Conservation (phyloP, 1,284 basidiomycete genomes). For the Cryptococcus deneoformans region DNA sequence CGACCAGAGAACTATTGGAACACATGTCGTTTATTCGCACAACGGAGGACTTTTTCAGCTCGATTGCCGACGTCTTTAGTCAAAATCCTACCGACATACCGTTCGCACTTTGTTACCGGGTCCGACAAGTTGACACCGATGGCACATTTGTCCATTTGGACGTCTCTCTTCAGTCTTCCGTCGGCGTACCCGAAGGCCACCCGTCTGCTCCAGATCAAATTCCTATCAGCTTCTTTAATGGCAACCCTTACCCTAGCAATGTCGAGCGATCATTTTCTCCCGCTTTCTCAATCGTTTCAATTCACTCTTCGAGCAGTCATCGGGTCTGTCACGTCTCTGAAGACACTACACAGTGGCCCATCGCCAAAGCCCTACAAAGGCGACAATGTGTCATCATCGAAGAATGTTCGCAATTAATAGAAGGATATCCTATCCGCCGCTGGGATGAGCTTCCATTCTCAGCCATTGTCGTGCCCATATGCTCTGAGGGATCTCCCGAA, state of each 20-base stretch:
- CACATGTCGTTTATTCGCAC: conserved; percentile 23
- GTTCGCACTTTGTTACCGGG: conserved; percentile 37
- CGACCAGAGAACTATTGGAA: conserved; percentile 34
- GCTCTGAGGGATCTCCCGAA: conserved; percentile 33
- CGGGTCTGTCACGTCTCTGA: conserved; percentile 17
- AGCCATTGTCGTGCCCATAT: conserved; percentile 48
- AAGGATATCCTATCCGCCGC: conserved; percentile 37
- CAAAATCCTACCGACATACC: conserved; percentile 37
- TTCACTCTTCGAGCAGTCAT: conserved; percentile 31
- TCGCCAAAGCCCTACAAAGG: conserved; percentile 36
- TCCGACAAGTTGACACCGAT: conserved; percentile 8
- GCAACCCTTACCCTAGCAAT: conserved; percentile 6
- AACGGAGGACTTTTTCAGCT: conserved; percentile 24
- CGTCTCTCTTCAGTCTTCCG: conserved; percentile 14
- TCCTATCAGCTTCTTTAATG: conserved; percentile 11
- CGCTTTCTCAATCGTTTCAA: conserved; percentile 33
- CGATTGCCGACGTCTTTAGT: conserved; percentile 24
- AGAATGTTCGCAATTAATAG: conserved; percentile 35
- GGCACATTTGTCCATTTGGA: conserved; percentile 5
- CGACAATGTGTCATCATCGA: conserved; percentile 44
- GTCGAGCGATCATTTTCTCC: conserved; percentile 30
- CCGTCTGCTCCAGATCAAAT: conserved; percentile 10
- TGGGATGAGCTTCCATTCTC: conserved; percentile 45
- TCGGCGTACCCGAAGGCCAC: conserved; percentile 34
- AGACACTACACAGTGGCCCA: conserved; percentile 31